These are phyloP conservation scores for Pseudogymnoascus pannorum DNA, from an alignment of 2,329 filamentous ascomycete genomes.

Conservation along the genomic window DNA sequence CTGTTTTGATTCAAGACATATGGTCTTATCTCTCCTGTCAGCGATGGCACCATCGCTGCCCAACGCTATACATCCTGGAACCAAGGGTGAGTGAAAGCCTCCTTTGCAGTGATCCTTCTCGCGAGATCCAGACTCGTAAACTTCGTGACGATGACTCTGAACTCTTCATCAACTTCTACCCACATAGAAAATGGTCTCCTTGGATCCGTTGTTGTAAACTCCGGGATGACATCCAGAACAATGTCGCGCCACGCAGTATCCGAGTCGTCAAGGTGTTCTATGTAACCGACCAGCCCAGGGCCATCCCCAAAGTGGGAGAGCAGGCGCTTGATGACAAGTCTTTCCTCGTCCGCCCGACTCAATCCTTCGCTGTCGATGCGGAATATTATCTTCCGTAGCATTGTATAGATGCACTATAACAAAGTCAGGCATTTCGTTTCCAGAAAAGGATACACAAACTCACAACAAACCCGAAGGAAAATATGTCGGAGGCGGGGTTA, in stretches of 20 bases:
- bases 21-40: neutral
- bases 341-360: slow-evolving; percentile 25
- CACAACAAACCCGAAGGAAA: slow-evolving; percentile 38
- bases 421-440: neutral
- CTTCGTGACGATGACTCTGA: slow-evolving; percentile 34
- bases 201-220: slow-evolving; percentile 30
- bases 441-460: slow-evolving; percentile 17
- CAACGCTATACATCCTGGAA: slow-evolving; percentile 23
- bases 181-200: slow-evolving; percentile 36
- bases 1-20: neutral
- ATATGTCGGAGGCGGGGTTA: slow-evolving; percentile 36
- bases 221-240: neutral
- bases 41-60: neutral
- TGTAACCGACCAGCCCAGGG: slow-evolving; percentile 34
- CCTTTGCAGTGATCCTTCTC: slow-evolving; percentile 32
- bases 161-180: slow-evolving; percentile 33
- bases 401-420: slow-evolving; percentile 37
- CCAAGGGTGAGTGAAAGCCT: slow-evolving; percentile 31
- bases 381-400: slow-evolving; percentile 36
- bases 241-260: neutral
- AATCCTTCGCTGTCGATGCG: slow-evolving; percentile 21
- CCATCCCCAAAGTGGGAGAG: slow-evolving; percentile 41
- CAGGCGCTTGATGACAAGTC: slow-evolving; percentile 36
- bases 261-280: slow-evolving; percentile 33
- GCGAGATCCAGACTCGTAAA: slow-evolving; percentile 36